These are phyloP conservation scores for Rauvolfia tetraphylla DNA, from an alignment of 257 asterid species.

Conservation along the genomic window DNA sequence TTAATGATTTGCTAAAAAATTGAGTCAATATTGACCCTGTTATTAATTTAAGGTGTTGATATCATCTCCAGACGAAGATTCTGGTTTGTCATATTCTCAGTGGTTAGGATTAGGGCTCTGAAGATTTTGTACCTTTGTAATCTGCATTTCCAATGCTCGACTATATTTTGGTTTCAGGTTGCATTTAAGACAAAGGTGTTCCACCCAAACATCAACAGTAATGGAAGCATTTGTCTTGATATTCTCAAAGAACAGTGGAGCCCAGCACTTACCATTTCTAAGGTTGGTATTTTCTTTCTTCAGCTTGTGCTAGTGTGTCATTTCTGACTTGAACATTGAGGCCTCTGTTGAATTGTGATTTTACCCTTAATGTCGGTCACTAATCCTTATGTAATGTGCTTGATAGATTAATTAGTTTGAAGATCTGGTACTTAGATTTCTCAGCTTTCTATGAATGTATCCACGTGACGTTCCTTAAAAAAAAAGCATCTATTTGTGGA, in stretches of 20 bases:
- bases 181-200: constrained; percentile 24
- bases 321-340: not conserved
- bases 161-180: constrained; percentile 9
- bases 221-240: constrained; percentile 29
- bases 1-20: not conserved
- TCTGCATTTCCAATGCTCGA: not conserved
- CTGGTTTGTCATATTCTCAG: not conserved
- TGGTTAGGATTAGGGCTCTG: not conserved
- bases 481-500: not conserved
- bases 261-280: constrained; percentile 26
- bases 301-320: not conserved
- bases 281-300: constrained; percentile 10
- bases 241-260: constrained; percentile 29
- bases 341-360: not conserved
- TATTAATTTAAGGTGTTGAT: not conserved
- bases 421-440: not conserved
- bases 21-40: not conserved
- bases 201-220: constrained; percentile 27
- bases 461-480: not conserved
- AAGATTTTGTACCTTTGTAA: not conserved
- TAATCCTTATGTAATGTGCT: not conserved
- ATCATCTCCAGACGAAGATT: not conserved
- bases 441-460: not conserved
- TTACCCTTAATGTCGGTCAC: not conserved
- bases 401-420: not conserved